Evolutionary conservation across 2,329 filamentous ascomycete genomes (phyloP).

Genomic region (Aspergillus phoenicis): DNA sequence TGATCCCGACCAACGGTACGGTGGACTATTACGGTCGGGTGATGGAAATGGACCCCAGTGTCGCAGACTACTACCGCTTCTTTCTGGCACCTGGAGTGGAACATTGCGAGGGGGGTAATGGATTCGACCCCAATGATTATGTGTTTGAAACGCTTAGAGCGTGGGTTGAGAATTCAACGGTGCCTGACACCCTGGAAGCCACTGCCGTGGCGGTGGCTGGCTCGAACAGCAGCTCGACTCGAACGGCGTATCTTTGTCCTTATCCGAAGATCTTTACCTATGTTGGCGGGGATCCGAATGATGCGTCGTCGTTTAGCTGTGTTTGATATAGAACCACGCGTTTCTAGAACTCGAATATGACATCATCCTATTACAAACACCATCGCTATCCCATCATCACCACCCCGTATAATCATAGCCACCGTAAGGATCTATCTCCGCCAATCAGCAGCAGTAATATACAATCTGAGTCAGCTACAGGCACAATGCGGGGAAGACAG

Average conservation of each 20-base stretch:
- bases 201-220: background rate
- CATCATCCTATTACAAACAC: no score
- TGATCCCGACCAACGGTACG: slow-evolving; percentile 43
- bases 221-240: background rate
- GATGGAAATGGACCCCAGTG: slow-evolving; percentile 25
- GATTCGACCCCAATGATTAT: slow-evolving; percentile 15
- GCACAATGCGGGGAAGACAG: background rate
- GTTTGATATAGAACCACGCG: background rate
- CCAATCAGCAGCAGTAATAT: no score
- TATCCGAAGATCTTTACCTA: background rate
- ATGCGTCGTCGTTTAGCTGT: background rate
- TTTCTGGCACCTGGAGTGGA: slow-evolving; percentile 44
- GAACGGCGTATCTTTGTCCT: background rate
- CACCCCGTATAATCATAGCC: background rate
- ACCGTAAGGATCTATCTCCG: background rate
- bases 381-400: no score
- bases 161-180: background rate
- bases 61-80: slow-evolving; percentile 39
- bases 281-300: background rate
- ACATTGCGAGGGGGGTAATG: slow-evolving; percentile 39
- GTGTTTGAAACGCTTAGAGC: background rate
- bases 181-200: background rate
- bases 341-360: no score
- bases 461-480: no score
- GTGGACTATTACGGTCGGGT: slow-evolving; percentile 43